A percentile compares a stretch with the other conserved stretches of the same genome.
Evolutionary conservation across 2,329 filamentous ascomycete genomes (phyloP).

Genomic region (Xylariales sp.): DNA sequence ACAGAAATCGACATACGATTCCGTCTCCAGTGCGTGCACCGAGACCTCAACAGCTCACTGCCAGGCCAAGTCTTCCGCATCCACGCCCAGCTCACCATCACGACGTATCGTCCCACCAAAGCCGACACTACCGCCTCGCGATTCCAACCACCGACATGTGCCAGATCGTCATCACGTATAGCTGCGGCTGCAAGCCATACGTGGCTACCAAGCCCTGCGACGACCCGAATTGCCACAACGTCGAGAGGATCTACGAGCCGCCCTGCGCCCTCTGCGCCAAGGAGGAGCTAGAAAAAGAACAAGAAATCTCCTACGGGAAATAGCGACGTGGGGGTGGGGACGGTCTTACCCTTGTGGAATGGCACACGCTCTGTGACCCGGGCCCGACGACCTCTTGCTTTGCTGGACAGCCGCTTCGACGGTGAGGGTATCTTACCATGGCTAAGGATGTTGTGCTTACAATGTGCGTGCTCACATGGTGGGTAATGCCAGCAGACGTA

Average conservation of each 20-base stretch:
- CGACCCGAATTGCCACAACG: conserved; percentile 17
- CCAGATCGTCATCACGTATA: conserved; percentile 33
- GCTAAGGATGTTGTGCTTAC: neutral
- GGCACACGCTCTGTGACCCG: too few relatives aligned
- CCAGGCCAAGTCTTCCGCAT: neutral
- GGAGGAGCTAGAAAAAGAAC: conserved; percentile 30
- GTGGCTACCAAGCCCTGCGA: conserved; percentile 19
- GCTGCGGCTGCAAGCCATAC: conserved; percentile 36
- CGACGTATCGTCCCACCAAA: neutral
- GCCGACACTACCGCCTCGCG: neutral
- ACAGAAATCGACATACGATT: neutral
- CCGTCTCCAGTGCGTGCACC: neutral
- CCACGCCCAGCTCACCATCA: neutral
- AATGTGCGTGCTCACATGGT: neutral
- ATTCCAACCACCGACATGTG: conserved; percentile 30
- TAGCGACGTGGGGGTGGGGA: neutral
- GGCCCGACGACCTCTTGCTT: neutral
- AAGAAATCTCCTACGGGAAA: conserved; percentile 17
- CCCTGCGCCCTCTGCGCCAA: conserved; percentile 29
- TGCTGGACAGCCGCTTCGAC: neutral
- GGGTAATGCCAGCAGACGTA: neutral
- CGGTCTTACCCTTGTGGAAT: neutral
- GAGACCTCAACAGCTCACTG: neutral
- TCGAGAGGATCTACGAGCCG: conserved; percentile 30
- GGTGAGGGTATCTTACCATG: neutral